Evolutionary conservation across 1,284 basidiomycete genomes (phyloP).

Genomic region (Apiotrichum montevideense): DNA sequence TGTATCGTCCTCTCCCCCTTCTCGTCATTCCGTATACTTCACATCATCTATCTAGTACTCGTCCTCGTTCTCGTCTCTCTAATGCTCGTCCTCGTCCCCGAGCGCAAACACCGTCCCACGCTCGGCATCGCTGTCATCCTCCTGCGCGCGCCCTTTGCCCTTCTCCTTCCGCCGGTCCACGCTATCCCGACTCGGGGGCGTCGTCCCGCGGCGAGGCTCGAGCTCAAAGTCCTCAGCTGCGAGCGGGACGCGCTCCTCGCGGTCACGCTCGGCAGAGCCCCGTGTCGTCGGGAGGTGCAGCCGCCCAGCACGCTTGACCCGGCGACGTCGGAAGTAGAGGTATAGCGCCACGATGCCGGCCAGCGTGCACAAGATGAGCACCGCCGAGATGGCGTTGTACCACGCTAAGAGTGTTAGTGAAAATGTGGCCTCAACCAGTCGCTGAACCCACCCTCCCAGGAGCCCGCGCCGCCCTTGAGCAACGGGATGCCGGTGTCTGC

Average conservation of each 20-base stretch:
- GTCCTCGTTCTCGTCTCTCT: background rate
- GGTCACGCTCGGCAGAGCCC: slow-evolving; percentile 20
- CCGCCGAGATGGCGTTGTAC: slow-evolving; percentile 84
- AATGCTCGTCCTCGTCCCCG: slow-evolving; percentile 47
- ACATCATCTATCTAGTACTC: too few species aligned
- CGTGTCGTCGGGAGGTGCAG: slow-evolving; percentile 13
- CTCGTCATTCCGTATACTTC: too few species aligned
- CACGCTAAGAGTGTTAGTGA: slow-evolving; percentile 49
- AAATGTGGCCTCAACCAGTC: background rate
- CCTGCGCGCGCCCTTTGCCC: slow-evolving; percentile 15
- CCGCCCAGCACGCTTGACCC: slow-evolving; percentile 2
- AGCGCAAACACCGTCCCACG: slow-evolving; percentile 48
- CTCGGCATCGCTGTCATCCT: slow-evolving; percentile 25
- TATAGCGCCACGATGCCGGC: slow-evolving; percentile 57
- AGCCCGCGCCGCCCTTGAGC: slow-evolving; percentile 63
- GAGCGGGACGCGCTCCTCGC: slow-evolving; percentile 57
- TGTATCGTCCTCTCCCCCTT: too few species aligned
- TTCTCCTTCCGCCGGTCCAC: slow-evolving; percentile 17
- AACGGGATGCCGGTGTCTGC: slow-evolving; percentile 49
- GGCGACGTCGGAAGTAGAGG: slow-evolving; percentile 31
- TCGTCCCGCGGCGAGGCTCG: slow-evolving; percentile 20
- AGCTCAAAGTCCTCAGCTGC: slow-evolving; percentile 47
- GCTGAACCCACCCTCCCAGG: slow-evolving; percentile 59
- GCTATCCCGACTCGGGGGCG: background rate
- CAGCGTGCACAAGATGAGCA: slow-evolving; percentile 71